Conservation (phyloP, 176 grass and related monocot species). For the Dendrocalamus sinicus region DNA sequence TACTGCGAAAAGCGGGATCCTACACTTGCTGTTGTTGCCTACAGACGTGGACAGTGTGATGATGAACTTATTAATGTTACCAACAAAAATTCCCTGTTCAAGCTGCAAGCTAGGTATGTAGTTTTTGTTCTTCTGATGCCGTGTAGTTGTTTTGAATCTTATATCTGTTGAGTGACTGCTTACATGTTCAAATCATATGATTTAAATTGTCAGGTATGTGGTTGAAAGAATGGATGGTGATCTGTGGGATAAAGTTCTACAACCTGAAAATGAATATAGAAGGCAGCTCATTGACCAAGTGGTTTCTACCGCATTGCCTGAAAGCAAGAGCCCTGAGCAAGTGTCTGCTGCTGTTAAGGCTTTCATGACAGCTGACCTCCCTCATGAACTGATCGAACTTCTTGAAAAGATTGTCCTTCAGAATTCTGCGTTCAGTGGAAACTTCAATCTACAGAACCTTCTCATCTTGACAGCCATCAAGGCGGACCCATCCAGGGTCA, state of each 20-base stretch:
- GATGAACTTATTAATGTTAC: constrained; percentile 92
- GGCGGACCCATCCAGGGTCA: constrained; percentile 92
- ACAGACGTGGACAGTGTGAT: constrained; percentile 92
- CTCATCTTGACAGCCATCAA: constrained; percentile 98
- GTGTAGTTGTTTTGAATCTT: constrained; percentile 8
- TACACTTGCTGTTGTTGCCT: constrained; percentile 96
- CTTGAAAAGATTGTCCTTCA: constrained; percentile 99
- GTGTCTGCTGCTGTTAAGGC: constrained; percentile 98
- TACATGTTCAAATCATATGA: constrained; percentile 21
- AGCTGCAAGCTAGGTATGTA: constrained; percentile 87
- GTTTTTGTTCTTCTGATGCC: constrained; percentile 31
- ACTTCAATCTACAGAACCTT: constrained; percentile 96
- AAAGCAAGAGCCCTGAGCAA: constrained; percentile 99
- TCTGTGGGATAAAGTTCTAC: constrained; percentile 98
- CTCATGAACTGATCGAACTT: constrained; percentile 95
- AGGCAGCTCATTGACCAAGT: constrained; percentile 99
- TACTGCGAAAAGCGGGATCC: constrained; percentile 98
- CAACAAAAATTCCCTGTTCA: constrained; percentile 97
- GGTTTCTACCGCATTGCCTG: constrained; percentile 94
- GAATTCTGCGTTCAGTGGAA: constrained; percentile 97
- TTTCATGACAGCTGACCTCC: constrained; percentile 99
- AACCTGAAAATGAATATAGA: constrained; percentile 96
- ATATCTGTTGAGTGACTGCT: neutral
- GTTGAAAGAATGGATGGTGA: constrained; percentile 98
- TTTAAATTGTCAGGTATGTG: constrained; percentile 76